Base-by-base conservation (phyloP, 768 basidiomycete genomes). In the Saitozyma sp. region DNA sequence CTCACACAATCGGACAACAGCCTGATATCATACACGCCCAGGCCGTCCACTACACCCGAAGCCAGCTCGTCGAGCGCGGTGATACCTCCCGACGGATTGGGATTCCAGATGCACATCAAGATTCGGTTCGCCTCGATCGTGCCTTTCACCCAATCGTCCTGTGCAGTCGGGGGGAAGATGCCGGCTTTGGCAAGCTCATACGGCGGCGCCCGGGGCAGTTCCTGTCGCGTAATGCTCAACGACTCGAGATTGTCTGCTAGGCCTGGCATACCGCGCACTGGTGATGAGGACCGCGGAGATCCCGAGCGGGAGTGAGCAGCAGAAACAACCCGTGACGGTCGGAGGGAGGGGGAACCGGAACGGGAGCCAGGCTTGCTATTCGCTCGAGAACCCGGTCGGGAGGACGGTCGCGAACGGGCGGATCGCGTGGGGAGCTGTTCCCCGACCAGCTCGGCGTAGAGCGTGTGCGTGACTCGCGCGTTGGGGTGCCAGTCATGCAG, bases 391-490 rank as follows among this genome's bases (percentile, higher is more conserved):
- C 2, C 45, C 2, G 45, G 45, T 17, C 45, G 45, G 11, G 11
- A 11, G 13, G n/a, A 13, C 45, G 45, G 45, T 29, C 29, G 29
- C 2, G 29, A 29, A 29, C 29, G 29, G 13, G 43, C 11, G 7
- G 57, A 38, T 9, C 29, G 29, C 45, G 7, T 10, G 14, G 58
- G 41, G 10, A 52, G 49, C 4, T 51, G 56, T 16, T 68, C 50
- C 29, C 73, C 73, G 58, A 70, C 69, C 17, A 75, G 58, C 41
- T 64, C 63, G 8, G 71, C 73, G 17, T 59, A 67, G 11, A 75
- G 48, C n/a, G 56, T 59, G 45, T 70, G 67, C 11, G 43, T 40
- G 50, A 75, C 55, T 60, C 63, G 51, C 11, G 58, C 71, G 17
- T 66, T 50, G 1, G 61, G 62, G 49, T 70, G 67, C 50, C 65